Evolutionary conservation across 2,329 filamentous ascomycete genomes (phyloP).

Genomic region (Aschersonia sp.): DNA sequence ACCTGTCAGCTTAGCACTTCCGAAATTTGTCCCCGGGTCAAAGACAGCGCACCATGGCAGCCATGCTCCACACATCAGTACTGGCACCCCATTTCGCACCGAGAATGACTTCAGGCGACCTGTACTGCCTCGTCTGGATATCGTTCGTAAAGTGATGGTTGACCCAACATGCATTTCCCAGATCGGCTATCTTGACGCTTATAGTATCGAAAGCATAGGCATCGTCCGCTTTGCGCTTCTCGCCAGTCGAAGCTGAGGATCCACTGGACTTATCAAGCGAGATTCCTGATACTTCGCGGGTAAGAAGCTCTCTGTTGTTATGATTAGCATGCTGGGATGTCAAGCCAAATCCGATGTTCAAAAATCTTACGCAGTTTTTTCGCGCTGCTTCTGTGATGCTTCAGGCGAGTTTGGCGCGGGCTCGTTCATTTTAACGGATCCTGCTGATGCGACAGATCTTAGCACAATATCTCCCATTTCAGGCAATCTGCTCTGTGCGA

Average conservation of each 20-base stretch:
- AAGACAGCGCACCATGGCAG: slow-evolving; percentile 74
- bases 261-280: slow-evolving; percentile 64
- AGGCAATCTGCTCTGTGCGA: too few species aligned
- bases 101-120: slow-evolving; percentile 92
- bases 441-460: slow-evolving; percentile 6
- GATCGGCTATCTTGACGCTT: slow-evolving; percentile 96
- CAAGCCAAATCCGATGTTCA: not conserved
- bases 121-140: slow-evolving; percentile 94
- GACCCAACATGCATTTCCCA: slow-evolving; percentile 98
- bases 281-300: slow-evolving; percentile 87
- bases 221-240: slow-evolving; percentile 51
- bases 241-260: slow-evolving; percentile 36
- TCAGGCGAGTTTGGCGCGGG: slow-evolving; percentile 37
- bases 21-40: not conserved
- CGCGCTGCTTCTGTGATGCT: slow-evolving; percentile 66
- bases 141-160: slow-evolving; percentile 99
- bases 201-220: slow-evolving; percentile 55
- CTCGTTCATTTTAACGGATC: slow-evolving; percentile 21
- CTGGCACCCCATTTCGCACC: slow-evolving; percentile 98
- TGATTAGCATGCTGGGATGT: slow-evolving; percentile 4
- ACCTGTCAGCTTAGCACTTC: not conserved
- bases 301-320: slow-evolving; percentile 59
- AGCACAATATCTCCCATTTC: too few species aligned
- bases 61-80: slow-evolving; percentile 99
- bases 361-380: slow-evolving; percentile 82